These are phyloP conservation scores for Crucihimalaya himalaica DNA, from an alignment of 345 rosid genomes.

Conservation along the genomic window DNA sequence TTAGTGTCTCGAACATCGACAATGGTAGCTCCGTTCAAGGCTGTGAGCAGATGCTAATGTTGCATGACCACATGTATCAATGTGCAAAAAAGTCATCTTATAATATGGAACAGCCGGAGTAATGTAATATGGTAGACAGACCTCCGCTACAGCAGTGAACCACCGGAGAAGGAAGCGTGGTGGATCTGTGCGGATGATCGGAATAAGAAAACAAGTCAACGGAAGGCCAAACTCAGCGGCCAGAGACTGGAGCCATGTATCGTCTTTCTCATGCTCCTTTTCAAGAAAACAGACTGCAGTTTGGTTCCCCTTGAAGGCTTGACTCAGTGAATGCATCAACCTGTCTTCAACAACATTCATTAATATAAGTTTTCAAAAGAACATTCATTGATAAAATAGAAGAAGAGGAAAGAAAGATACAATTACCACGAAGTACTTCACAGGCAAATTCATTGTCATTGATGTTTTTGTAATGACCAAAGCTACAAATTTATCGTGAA, in stretches of 20 bases:
- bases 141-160: background rate
- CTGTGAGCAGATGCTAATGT: slow-evolving; percentile 79
- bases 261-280: slow-evolving; percentile 61
- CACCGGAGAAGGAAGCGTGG: background rate
- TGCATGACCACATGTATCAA: slow-evolving; percentile 74
- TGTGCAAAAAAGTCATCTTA: slow-evolving; percentile 34
- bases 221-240: slow-evolving; percentile 58
- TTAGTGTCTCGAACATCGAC: slow-evolving; percentile 52
- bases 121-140: background rate
- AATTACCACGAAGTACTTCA: background rate
- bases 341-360: slow-evolving; percentile 9
- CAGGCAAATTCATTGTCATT: background rate
- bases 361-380: background rate
- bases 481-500: too few relatives aligned
- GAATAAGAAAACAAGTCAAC: slow-evolving; percentile 46
- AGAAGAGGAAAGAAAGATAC: background rate
- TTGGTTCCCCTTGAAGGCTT: slow-evolving; percentile 65
- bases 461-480: background rate
- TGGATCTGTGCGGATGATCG: background rate
- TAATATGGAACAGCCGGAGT: background rate
- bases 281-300: slow-evolving; percentile 77
- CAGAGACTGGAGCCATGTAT: slow-evolving; percentile 65
- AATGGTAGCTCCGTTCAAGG: slow-evolving; percentile 50
- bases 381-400: background rate
- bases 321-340: slow-evolving; percentile 69